phyloP scores from a whole-genome alignment of 2,329 filamentous ascomycete species.

The Cladosporium sphaerospermum region DNA sequence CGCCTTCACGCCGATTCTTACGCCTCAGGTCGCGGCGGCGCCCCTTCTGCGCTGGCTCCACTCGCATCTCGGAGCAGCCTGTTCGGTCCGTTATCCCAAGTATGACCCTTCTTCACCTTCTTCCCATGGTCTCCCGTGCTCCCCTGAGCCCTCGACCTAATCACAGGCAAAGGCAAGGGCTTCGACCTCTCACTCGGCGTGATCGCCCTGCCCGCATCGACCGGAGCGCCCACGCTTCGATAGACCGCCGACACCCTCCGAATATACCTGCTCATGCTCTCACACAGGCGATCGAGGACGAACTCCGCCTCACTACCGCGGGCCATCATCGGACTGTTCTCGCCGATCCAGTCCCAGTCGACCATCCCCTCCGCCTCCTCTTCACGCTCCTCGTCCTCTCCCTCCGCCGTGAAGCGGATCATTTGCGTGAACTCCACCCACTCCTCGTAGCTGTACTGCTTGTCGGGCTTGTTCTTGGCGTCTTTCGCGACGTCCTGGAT shows the following conservation, averaged over 20 bases:
- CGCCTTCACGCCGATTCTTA: too few relatives aligned
- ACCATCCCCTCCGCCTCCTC: conserved; percentile 53
- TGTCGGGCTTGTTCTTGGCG: conserved; percentile 50
- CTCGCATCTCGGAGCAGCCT: too few relatives aligned
- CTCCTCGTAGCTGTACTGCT: conserved; percentile 71
- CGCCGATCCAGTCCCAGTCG: conserved; percentile 68
- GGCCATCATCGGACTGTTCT: conserved; percentile 61
- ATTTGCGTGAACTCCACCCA: conserved; percentile 80
- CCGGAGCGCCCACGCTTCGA: neutral
- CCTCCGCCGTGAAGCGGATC: conserved; percentile 51
- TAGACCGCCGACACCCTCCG: conserved; percentile 13
- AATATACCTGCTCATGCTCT: conserved; percentile 52
- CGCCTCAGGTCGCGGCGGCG: too few relatives aligned
- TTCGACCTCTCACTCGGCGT: conserved; percentile 2
- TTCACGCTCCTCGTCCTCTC: conserved; percentile 26
- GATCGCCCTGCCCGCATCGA: neutral
- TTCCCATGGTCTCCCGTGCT: neutral
- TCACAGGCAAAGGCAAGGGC: conserved; percentile 2
- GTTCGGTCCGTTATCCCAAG: too few relatives aligned
- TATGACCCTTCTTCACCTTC: neutral
- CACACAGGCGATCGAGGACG: conserved; percentile 59
- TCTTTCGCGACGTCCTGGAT: conserved; percentile 63
- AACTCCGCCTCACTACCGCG: conserved; percentile 59
- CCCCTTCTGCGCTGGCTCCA: too few relatives aligned
- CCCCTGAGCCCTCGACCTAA: neutral